Percentiles rank a stretch among this genome's conserved stretches.
Evolutionary conservation across 108 stramenopile species (phyloP).

Genomic region (Pelagomonas calceolata): DNA sequence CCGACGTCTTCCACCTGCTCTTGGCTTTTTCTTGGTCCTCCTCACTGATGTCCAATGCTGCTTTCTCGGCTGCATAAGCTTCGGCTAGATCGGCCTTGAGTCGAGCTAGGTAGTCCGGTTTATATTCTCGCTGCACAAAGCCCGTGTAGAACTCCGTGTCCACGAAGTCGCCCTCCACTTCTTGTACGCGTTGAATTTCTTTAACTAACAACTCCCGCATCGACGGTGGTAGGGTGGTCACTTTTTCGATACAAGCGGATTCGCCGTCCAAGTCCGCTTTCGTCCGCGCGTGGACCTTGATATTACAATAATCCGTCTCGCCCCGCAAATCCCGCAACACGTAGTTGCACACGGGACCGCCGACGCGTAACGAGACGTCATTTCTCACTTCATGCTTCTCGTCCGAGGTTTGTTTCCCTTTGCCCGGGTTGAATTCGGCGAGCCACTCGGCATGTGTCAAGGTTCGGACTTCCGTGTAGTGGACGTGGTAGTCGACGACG

Average conservation of each 20-base stretch:
- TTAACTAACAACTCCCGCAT: slow-evolving; percentile 5
- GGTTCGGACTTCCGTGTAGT: slow-evolving; percentile 1
- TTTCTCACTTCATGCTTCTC: background rate
- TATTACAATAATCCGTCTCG: background rate
- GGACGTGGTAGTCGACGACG: slow-evolving; percentile 3
- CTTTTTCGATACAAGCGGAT: background rate
- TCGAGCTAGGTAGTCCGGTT: slow-evolving; percentile 1
- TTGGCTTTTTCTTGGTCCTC: background rate
- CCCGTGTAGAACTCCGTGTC: slow-evolving; percentile 15
- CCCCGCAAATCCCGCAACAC: background rate
- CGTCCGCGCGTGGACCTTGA: background rate
- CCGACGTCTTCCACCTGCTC: slow-evolving; percentile 2
- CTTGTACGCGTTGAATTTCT: background rate
- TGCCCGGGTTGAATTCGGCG: background rate
- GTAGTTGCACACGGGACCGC: background rate
- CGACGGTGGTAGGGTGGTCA: slow-evolving; percentile 3
- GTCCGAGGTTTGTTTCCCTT: background rate
- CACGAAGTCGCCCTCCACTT: slow-evolving; percentile 3
- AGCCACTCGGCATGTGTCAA: background rate
- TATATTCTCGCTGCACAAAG: slow-evolving; percentile 14
- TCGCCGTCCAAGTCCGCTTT: background rate
- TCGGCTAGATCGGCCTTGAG: slow-evolving; percentile 6
- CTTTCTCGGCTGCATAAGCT: background rate
- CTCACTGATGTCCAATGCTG: background rate
- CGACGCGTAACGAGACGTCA: background rate